Evolutionary conservation across 495 filamentous ascomycete genomes (phyloP).

Genomic region (Neurospora sp.): DNA sequence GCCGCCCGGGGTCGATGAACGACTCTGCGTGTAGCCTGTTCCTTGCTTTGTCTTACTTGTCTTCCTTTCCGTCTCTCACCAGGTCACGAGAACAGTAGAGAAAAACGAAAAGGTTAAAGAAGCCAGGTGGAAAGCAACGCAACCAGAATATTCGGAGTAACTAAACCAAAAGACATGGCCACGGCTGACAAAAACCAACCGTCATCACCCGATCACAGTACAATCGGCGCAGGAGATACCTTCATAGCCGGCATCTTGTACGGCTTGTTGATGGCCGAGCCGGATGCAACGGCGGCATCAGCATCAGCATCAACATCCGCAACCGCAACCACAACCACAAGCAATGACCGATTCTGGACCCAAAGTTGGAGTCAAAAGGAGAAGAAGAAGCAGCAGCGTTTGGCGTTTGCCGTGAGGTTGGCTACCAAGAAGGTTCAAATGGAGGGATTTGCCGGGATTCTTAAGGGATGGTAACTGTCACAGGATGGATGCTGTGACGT

Average conservation of each 20-base stretch:
- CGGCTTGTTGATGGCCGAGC: conserved; percentile 31
- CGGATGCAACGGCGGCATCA: not conserved
- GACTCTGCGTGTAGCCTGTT: not conserved
- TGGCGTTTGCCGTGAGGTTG: conserved; percentile 54
- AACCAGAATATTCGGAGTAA: not conserved
- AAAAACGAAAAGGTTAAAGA: not conserved
- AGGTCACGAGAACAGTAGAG: not conserved
- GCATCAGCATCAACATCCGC: too few relatives aligned
- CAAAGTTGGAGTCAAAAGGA: conserved; percentile 32
- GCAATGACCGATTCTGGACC: not conserved
- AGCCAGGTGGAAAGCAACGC: not conserved
- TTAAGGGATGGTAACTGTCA: not conserved
- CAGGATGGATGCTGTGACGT: too few relatives aligned
- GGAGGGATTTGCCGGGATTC: conserved; percentile 50
- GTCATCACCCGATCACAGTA: conserved; percentile 27
- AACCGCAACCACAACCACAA: not conserved
- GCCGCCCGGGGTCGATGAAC: not conserved
- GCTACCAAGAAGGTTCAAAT: conserved; percentile 57
- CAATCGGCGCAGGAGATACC: conserved; percentile 64
- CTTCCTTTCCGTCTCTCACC: not conserved
- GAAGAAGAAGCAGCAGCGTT: conserved; percentile 18
- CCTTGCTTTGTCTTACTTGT: not conserved
- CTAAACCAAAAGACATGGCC: not conserved
- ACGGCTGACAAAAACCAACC: conserved; percentile 3
- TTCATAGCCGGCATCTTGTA: conserved; percentile 66